Evolutionary conservation across 495 filamentous ascomycete genomes (phyloP).

Genomic region (Aspergillus funiculosus): DNA sequence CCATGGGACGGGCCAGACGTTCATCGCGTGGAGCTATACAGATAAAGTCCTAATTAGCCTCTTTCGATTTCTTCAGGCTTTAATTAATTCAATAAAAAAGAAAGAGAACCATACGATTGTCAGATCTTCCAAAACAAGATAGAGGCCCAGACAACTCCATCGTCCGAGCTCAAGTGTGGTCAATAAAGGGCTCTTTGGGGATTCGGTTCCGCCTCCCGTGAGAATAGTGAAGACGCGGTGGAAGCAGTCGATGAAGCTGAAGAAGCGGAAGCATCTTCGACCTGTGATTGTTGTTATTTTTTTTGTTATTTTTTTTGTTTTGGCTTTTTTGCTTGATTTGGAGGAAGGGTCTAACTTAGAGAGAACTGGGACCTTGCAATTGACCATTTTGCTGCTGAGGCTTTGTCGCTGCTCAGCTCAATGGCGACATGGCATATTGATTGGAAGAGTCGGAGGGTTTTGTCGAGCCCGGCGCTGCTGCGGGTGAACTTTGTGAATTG

Average conservation of each 20-base stretch:
- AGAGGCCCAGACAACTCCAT: slow-evolving; percentile 37
- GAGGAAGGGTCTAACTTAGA: slow-evolving; percentile 25
- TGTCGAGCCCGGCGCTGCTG: slow-evolving; percentile 49
- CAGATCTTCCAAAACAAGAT: slow-evolving; percentile 37
- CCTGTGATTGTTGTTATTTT: slow-evolving; percentile 17
- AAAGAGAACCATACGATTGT: slow-evolving; percentile 31
- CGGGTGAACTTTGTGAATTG: slow-evolving; percentile 36
- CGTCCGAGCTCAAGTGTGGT: slow-evolving; percentile 29
- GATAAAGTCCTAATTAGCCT: neutral
- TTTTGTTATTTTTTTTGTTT: no score
- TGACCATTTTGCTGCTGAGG: slow-evolving; percentile 21
- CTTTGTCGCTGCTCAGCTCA: slow-evolving; percentile 28
- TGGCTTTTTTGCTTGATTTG: no score
- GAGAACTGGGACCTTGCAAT: slow-evolving; percentile 33
- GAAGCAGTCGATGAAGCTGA: slow-evolving; percentile 59
- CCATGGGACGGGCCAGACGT: slow-evolving; percentile 34
- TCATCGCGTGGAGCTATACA: slow-evolving; percentile 44
- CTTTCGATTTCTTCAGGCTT: neutral
- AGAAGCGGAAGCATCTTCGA: slow-evolving; percentile 56
- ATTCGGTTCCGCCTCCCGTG: slow-evolving; percentile 11
- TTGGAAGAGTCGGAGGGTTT: slow-evolving; percentile 57
- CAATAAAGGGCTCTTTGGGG: slow-evolving; percentile 14
- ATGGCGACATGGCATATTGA: slow-evolving; percentile 45
- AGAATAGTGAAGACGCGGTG: slow-evolving; percentile 36
- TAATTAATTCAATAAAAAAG: no score